Base-by-base conservation (phyloP, 2,329 filamentous ascomycete species). In the Hyphodiscus sp. region DNA sequence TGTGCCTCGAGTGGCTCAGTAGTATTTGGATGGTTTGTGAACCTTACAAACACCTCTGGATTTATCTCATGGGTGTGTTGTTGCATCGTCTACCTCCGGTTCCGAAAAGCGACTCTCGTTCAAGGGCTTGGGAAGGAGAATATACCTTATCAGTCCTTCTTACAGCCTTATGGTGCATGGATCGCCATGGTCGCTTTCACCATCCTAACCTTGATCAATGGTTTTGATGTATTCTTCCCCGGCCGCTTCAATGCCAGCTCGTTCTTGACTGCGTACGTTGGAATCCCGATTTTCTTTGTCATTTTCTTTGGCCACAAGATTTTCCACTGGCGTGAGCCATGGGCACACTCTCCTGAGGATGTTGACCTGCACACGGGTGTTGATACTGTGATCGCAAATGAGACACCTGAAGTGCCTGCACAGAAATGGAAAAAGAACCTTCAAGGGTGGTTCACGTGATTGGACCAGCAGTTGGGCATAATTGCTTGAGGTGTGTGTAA, bases 191-290 rank as follows among this genome's bases (percentile, higher is more conserved):
- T 76, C 5, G 69, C 73, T 20, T 80, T 83, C 61, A 69, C 67
- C 1, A 71, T 82, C 49, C 70, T 86, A 18, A 70, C 71, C 2
- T 66, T 86, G 1, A 74, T 84, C 63, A 86, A 85, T 55, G 84
- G 83, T 1, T 86, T 86, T 64, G 76, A 77, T 41, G 79, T 82
- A 2, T 87, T 87, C 65, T 83, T 81, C 67, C 76, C 79, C 0
- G 71, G 73, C 3, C 72, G 80, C 18, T 86, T 79, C 76, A 75
- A 73, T 11, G 74, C 74, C 0, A 73, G 71, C 19, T 73, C 68
- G 47, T 87, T 87, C 62, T 70, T 86, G 23, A 83, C 82, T 0
- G 75, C 80, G 0, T 87, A 87, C 61, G 76, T 85, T n/a, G 82
- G 82, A 9, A 79, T 86, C 47, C 81, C 81, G 0, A 76, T 83